Percentiles rank a stretch among this genome's conserved stretches.
Evolutionary conservation across 1,284 basidiomycete species (phyloP).

Genomic region (Sanghuangporus sanghuang): DNA sequence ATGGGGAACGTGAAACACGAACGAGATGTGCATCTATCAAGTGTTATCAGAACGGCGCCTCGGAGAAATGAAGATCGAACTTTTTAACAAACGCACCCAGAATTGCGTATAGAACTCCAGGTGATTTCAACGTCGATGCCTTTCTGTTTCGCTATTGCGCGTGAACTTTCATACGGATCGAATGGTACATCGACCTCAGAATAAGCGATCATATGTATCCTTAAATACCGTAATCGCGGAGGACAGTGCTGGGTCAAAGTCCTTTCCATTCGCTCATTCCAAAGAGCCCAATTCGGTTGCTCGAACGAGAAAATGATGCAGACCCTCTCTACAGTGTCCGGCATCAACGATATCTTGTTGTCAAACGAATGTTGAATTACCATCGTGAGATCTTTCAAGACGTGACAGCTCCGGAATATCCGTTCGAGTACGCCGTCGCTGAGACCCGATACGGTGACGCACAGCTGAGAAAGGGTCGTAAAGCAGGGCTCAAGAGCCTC

Average conservation of each 20-base stretch:
- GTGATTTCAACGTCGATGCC: not conserved
- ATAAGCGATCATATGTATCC: not conserved
- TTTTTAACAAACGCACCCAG: not conserved
- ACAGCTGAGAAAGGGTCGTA: not conserved
- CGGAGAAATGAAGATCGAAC: not conserved
- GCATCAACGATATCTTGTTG: not conserved
- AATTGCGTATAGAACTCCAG: not conserved
- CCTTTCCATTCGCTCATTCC: slow-evolving; percentile 3
- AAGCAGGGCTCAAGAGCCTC: slow-evolving; percentile 14
- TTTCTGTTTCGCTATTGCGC: not conserved
- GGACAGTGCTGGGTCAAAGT: not conserved
- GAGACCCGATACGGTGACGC: slow-evolving; percentile 12
- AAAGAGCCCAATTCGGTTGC: slow-evolving; percentile 4
- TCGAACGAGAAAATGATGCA: slow-evolving; percentile 16
- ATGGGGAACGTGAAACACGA: not conserved
- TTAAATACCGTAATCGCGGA: not conserved
- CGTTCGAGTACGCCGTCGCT: slow-evolving; percentile 7
- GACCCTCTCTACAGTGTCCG: slow-evolving; percentile 7
- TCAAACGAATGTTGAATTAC: slow-evolving; percentile 13
- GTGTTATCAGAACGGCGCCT: not conserved
- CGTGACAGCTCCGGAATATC: slow-evolving; percentile 1
- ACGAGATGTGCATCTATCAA: not conserved
- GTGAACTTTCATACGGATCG: not conserved
- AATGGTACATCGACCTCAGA: not conserved
- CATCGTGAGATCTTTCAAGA: not conserved